A percentile compares a stretch with the other conserved stretches of the same genome.
Conservation (phyloP, 176 grass and related monocot genomes). For the Oryza brachyantha region DNA sequence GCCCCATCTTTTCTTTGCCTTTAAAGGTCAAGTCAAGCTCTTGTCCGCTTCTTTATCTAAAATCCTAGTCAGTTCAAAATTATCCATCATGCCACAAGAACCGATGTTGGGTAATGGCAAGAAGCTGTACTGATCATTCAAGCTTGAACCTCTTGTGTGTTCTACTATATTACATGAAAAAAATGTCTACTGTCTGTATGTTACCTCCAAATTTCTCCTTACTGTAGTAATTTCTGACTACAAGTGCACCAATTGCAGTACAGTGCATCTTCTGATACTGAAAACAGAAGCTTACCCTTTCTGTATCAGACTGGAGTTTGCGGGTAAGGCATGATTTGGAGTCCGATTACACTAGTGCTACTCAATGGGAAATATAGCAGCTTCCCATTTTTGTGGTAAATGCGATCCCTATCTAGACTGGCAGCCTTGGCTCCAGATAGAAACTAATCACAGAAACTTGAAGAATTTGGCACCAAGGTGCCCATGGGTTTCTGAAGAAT, state of each 20-base stretch:
- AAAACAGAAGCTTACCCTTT: background rate
- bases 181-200: background rate
- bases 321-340: background rate
- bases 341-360: background rate
- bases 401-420: background rate
- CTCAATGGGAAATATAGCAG: background rate
- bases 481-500: background rate
- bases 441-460: background rate
- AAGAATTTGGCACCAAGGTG: background rate
- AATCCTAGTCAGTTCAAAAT: constrained; percentile 1
- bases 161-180: background rate
- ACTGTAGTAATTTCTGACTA: background rate
- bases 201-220: background rate
- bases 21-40: background rate
- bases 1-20: background rate
- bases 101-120: constrained; percentile 22
- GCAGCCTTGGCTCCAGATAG: background rate
- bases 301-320: background rate
- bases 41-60: constrained; percentile 4
- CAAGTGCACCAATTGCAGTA: background rate
- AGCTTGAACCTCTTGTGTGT: background rate
- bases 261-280: background rate
- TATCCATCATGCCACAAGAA: constrained; percentile 19
- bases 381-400: background rate
- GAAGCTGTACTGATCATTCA: background rate